Percentiles rank a stretch among this genome's conserved stretches.
These are phyloP conservation scores for Diaporthe humulicola DNA, from an alignment of 2,329 filamentous ascomycete species.

Conservation along the genomic window DNA sequence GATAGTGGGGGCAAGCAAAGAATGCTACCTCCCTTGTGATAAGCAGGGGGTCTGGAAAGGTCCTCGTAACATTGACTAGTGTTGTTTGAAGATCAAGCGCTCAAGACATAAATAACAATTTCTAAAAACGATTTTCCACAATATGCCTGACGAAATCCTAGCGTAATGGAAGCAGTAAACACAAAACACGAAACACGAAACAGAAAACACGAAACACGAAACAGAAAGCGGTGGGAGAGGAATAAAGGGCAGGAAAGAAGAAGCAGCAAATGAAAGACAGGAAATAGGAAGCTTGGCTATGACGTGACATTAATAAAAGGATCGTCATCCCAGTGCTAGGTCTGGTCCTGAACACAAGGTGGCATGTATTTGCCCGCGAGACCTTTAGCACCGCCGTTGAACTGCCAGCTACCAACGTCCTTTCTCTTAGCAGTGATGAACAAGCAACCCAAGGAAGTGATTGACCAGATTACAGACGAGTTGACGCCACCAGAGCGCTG, in stretches of 20 bases:
- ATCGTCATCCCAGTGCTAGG: too few species aligned
- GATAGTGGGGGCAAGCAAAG: background rate
- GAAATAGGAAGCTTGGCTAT: background rate
- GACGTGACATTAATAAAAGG: too few species aligned
- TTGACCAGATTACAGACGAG: background rate
- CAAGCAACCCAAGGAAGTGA: background rate
- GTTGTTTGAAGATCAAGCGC: too few species aligned
- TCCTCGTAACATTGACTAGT: background rate
- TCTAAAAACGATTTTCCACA: too few species aligned
- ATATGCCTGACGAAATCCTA: too few species aligned
- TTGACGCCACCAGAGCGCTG: background rate
- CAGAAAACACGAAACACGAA: too few species aligned
- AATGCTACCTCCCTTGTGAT: background rate
- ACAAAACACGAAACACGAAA: too few species aligned
- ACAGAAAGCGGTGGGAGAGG: too few species aligned
- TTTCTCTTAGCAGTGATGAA: background rate
- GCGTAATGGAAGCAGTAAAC: too few species aligned
- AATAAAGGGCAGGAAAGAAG: background rate
- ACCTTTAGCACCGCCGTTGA: background rate
- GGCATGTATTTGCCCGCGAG: too few species aligned
- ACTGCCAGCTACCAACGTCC: background rate
- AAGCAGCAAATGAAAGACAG: background rate
- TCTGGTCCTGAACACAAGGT: too few species aligned
- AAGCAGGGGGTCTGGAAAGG: background rate
- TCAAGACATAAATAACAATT: too few species aligned